Evolutionary conservation across 139 green algal species (phyloP), one percentile per base, ranked within the genome.

Genomic region (Coccomyxa sp.): DNA sequence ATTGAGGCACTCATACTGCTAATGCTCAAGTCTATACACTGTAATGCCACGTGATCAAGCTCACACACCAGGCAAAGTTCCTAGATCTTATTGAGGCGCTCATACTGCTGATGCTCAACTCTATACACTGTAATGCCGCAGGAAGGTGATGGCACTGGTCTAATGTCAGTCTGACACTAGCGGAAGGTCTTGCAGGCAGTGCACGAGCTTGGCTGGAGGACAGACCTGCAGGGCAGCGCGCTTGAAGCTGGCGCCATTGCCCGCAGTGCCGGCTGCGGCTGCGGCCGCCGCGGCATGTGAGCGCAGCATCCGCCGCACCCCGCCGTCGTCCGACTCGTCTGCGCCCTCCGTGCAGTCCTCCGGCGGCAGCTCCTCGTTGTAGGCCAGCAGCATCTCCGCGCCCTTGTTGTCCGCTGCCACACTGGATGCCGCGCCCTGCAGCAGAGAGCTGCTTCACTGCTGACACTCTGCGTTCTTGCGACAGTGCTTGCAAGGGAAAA

Each of bases 261-360:
- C 64, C 64, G 64, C 64, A 71, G 7, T 36, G 33, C 24, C 24
- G 64, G 24, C 64, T 1, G 64, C 64, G 2, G 64, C 64, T 31
- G 64, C 70, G 70, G 70, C 70, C 35, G 70, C 70, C 12, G 70
- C 70, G 12, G 12, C 70, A 54, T 74, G 70, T 0, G 35, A 54
- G 35, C 70, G 70, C 70, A 74, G 70, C 35, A 74, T 18, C 35
- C 70, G 33, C 33, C 36, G 34, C 70, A 12, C 70, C 8, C 70
- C 70, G 36, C 70, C 70, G 4, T 74, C 70, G 34, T 74, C 70
- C 36, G 70, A 54, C 70, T 74, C 70, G 5, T 74, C 70, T 34
- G 70, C 70, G 16, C 70, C 70, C 35, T 74, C 68, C 24, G 29
- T 36, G n/a, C 29, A 35, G 68, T 72, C 68, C 5, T 64, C 50